A percentile compares a stretch with the other conserved stretches of the same genome.
phyloP scores from a whole-genome alignment of 345 rosid genomes.

The Pistacia atlantica region DNA sequence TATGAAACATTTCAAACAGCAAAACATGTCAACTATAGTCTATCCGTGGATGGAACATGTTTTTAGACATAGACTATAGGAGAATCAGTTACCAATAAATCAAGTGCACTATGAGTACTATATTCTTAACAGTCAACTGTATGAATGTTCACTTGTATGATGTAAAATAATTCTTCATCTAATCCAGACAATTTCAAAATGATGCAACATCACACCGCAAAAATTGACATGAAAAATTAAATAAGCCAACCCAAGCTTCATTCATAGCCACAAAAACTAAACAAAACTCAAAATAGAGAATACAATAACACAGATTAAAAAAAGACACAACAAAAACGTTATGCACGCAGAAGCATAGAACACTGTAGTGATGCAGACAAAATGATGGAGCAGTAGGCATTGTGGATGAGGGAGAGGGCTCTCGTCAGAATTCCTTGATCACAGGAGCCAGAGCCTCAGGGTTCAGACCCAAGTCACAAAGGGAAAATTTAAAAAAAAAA shows the following conservation, averaged over 20 bases:
- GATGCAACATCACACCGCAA: neutral
- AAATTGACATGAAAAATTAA: neutral
- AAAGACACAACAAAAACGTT: neutral
- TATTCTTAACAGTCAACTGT: neutral
- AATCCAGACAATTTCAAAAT: neutral
- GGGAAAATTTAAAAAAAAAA: neutral
- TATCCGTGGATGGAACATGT: too few species aligned
- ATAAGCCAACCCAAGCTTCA: neutral
- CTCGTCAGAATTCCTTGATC: slow-evolving; percentile 44
- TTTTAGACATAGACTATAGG: neutral
- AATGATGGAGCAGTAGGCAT: neutral
- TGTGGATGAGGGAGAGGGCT: slow-evolving; percentile 26
- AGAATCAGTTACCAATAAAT: neutral
- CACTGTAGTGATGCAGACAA: neutral
- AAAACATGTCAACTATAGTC: too few species aligned
- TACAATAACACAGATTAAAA: neutral
- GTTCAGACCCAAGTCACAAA: slow-evolving; percentile 53
- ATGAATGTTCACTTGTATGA: neutral
- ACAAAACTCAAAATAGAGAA: neutral
- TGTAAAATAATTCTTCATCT: neutral
- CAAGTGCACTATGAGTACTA: neutral
- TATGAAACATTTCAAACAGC: too few species aligned
- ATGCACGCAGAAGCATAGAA: neutral
- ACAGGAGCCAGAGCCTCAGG: slow-evolving; percentile 53
- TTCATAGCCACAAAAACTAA: neutral